Evolutionary conservation across 2,329 filamentous ascomycete species (phyloP).

Genomic region (Periconia digitata): DNA sequence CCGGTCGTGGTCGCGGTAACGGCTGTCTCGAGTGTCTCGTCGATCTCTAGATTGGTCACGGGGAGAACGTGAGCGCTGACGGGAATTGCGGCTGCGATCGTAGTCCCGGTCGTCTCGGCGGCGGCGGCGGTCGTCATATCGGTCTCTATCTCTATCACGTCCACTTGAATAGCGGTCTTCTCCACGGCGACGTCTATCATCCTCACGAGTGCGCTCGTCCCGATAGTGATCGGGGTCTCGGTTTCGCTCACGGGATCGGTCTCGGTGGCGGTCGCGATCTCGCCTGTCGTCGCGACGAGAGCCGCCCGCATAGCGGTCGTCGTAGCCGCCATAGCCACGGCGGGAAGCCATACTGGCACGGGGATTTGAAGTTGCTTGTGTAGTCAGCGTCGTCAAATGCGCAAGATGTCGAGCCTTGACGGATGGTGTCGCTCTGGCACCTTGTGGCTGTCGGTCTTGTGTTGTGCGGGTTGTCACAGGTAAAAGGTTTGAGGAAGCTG

Average conservation of each 20-base stretch:
- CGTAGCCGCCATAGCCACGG: constrained; percentile 65
- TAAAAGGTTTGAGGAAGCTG: not conserved
- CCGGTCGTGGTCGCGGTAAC: constrained; percentile 60
- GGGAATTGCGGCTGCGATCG: constrained; percentile 54
- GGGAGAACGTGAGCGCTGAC: constrained; percentile 39
- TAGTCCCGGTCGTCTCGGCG: constrained; percentile 23
- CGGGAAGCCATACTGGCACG: constrained; percentile 49
- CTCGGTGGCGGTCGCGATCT: constrained; percentile 26
- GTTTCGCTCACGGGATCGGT: constrained; percentile 47
- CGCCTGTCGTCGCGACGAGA: constrained; percentile 51
- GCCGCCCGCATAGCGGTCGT: constrained; percentile 40
- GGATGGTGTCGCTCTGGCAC: no score
- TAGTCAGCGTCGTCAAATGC: no score
- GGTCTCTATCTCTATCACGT: constrained; percentile 30
- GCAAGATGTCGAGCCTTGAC: no score
- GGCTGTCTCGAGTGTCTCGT: constrained; percentile 55
- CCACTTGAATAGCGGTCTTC: constrained; percentile 17
- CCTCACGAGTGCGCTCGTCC: constrained; percentile 40
- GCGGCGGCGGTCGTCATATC: constrained; percentile 48
- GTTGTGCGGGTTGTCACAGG: constrained; percentile 1
- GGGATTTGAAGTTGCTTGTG: constrained; percentile 10
- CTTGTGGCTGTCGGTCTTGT: not conserved
- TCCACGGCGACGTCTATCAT: constrained; percentile 47
- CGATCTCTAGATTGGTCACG: constrained; percentile 65
- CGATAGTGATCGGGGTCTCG: constrained; percentile 28